Evolutionary conservation across 2,329 filamentous ascomycete species (phyloP).

Genomic region (Cytospora piceae): DNA sequence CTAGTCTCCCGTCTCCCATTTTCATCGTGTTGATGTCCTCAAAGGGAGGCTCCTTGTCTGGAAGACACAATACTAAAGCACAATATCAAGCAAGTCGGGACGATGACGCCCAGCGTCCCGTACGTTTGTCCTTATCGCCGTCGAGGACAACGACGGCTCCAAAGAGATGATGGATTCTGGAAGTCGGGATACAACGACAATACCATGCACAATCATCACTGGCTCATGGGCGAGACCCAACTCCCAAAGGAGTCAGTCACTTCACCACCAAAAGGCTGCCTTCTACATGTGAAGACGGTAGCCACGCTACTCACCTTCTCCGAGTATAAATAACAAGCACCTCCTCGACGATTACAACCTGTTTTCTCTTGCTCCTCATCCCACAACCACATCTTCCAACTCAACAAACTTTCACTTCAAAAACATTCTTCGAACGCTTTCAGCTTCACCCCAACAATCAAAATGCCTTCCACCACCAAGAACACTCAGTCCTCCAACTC

Average conservation of each 20-base stretch:
- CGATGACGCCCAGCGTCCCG: background rate
- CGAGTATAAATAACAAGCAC: conserved; percentile 34
- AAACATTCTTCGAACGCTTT: conserved; percentile 27
- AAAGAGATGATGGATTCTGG: background rate
- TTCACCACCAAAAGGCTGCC: too few species aligned
- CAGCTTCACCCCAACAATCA: conserved; percentile 32
- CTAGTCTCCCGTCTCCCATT: background rate
- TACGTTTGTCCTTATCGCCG: background rate
- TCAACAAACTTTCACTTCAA: conserved; percentile 27
- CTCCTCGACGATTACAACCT: background rate
- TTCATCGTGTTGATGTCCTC: background rate
- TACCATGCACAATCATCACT: background rate
- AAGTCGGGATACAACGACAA: background rate
- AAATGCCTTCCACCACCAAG: conserved; percentile 40
- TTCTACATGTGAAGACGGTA: background rate
- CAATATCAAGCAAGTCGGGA: conserved; percentile 9
- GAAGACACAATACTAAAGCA: conserved; percentile 26
- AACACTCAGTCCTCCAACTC: conserved; percentile 36
- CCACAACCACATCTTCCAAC: conserved; percentile 30
- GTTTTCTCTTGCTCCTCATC: conserved; percentile 34
- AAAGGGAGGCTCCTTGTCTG: conserved; percentile 8
- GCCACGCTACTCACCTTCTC: background rate
- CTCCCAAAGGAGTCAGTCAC: background rate
- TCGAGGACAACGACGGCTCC: background rate
- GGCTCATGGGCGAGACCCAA: background rate